Base-by-base conservation (phyloP, 495 filamentous ascomycete species). In the Diplogelasinospora grovesii region DNA sequence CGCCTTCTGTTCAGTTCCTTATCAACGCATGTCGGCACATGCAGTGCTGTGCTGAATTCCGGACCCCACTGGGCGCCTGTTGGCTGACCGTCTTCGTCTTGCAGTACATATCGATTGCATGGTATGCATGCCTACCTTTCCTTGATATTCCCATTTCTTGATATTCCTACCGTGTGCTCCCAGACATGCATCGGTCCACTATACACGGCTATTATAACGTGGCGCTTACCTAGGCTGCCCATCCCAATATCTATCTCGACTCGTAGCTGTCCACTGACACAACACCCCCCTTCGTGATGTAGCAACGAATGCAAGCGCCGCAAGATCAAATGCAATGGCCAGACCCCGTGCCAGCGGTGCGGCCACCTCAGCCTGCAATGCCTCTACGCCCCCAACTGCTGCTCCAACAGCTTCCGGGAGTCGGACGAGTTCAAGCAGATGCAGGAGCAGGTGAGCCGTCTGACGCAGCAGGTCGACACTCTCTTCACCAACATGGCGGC, bases 241-340 rank as follows among this genome's bases (percentile, higher is more conserved):
- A n/a, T n/a, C n/a, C n/a, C n/a, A n/a, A n/a, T n/a, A n/a, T n/a
- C n/a, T n/a, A n/a, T n/a, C n/a, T n/a, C n/a, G n/a, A n/a, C n/a
- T n/a, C n/a, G n/a, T n/a, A n/a, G n/a, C n/a, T n/a, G n/a, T n/a
- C n/a, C n/a, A n/a, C n/a, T n/a, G n/a, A n/a, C n/a, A n/a, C n/a
- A n/a, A n/a, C n/a, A n/a, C n/a, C n/a, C n/a, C n/a, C n/a, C n/a
- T 15, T 18, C 21, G 4, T 2, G 15, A 8, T 16, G 1, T 37
- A 87, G 83, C 54, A 90, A 88, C 49, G 85, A 90, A 56, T 94
- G 87, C 64, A 93, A 92, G 52, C 73, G 86, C 18, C 79, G 87
- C 35, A 93, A 95, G 64, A 93, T 95, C 61, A 92, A 92, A 57
- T 95, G 88, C 64, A 90, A 92, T 59, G 88, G 88, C 28, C 73